A percentile compares a stretch with the other conserved stretches of the same genome.
These are phyloP conservation scores for Noccaea caerulescens DNA, from an alignment of 345 rosid genomes.

Conservation along the genomic window DNA sequence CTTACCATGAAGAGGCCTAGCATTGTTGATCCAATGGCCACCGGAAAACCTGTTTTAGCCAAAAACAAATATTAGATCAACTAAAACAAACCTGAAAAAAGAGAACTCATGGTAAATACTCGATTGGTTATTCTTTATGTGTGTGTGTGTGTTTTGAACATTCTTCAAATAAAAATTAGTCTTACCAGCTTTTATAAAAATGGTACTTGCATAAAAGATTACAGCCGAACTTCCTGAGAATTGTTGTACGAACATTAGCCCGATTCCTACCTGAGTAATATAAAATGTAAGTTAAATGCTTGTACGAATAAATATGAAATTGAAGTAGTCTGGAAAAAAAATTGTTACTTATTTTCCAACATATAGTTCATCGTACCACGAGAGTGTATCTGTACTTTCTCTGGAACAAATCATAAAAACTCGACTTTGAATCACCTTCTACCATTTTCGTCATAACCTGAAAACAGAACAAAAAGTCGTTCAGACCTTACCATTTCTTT, in stretches of 20 bases:
- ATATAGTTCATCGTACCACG: conserved; percentile 38
- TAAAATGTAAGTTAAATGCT: conserved; percentile 35
- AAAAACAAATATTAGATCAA: not conserved
- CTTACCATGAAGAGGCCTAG: conserved; percentile 48
- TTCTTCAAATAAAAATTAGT: not conserved
- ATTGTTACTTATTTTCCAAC: not conserved
- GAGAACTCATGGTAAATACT: not conserved
- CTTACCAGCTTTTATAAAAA: conserved; percentile 52
- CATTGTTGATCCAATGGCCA: conserved; percentile 42
- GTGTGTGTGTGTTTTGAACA: not conserved
- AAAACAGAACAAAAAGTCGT: conserved; percentile 12
- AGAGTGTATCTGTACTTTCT: conserved; percentile 49
- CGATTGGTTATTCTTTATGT: not conserved
- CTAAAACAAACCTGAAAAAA: not conserved
- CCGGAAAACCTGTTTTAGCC: conserved; percentile 43
- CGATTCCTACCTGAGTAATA: conserved; percentile 52
- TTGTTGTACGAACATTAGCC: conserved; percentile 52
- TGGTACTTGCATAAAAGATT: conserved; percentile 44
- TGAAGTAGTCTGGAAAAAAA: not conserved
- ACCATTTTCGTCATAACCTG: conserved; percentile 45
- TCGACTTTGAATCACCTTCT: conserved; percentile 35
- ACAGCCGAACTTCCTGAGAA: conserved; percentile 48
- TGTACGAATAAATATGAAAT: not conserved
- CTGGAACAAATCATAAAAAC: conserved; percentile 49
- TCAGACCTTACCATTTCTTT: not conserved